These are phyloP conservation scores for Phaeotremella fagi DNA, from an alignment of 768 basidiomycete species.

Conservation along the genomic window DNA sequence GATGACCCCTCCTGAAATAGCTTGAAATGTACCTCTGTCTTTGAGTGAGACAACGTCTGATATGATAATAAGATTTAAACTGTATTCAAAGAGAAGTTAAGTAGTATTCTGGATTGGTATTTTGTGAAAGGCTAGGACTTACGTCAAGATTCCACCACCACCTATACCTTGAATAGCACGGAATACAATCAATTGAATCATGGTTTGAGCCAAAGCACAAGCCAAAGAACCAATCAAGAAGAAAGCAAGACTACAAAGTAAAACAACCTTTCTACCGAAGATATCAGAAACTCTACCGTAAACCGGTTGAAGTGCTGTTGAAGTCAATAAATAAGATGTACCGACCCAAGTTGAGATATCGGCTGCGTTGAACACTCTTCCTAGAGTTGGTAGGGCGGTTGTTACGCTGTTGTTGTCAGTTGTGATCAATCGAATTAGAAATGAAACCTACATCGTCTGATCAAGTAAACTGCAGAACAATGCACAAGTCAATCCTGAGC, in stretches of 20 bases:
- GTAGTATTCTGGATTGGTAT: no score
- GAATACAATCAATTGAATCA: constrained; percentile 65
- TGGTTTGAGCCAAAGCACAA: constrained; percentile 62
- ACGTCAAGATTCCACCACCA: constrained; percentile 65
- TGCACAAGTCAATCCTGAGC: constrained; percentile 60
- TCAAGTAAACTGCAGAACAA: constrained; percentile 62
- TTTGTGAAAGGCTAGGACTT: constrained; percentile 66
- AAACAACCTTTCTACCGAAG: constrained; percentile 57
- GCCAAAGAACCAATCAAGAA: constrained; percentile 65
- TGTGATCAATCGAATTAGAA: no score
- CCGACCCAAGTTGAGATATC: constrained; percentile 67
- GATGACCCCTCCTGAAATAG: constrained; percentile 61
- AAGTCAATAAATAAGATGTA: constrained; percentile 64
- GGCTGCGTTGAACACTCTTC: constrained; percentile 61
- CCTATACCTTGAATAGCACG: constrained; percentile 66
- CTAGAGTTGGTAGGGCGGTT: constrained; percentile 68
- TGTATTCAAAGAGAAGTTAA: background rate
- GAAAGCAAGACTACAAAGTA: constrained; percentile 58
- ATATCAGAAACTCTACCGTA: constrained; percentile 48
- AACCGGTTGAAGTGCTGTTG: constrained; percentile 56
- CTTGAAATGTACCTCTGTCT: constrained; percentile 65
- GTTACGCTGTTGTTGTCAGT: constrained; percentile 59
- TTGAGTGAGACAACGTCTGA: constrained; percentile 68
- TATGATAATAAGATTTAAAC: constrained; percentile 9
- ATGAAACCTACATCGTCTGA: constrained; percentile 57